Percentiles rank a stretch among this genome's conserved stretches.
Conservation (phyloP, 2,329 filamentous ascomycete genomes). For the Cladosporium sp. region DNA sequence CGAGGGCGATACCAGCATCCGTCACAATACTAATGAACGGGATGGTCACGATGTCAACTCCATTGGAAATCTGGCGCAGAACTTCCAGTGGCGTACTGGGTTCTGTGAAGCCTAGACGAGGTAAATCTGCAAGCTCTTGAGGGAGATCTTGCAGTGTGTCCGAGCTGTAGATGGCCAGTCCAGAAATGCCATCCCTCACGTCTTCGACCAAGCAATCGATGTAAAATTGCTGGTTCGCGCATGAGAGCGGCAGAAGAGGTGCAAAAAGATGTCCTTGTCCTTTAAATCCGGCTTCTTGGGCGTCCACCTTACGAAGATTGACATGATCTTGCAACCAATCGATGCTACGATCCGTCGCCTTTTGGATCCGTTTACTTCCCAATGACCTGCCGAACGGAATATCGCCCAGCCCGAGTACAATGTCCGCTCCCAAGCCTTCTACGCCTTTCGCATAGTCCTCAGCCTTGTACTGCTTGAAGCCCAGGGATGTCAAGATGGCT, state of each 20-base stretch:
- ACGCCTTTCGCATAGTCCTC: constrained; percentile 66
- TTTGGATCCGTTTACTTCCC: constrained; percentile 63
- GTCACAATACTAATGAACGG: constrained; percentile 71
- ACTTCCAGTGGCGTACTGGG: constrained; percentile 70
- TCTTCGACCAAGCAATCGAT: constrained; percentile 68
- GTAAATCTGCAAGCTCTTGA: constrained; percentile 56
- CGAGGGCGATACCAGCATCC: constrained; percentile 79
- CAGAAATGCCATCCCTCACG: constrained; percentile 54
- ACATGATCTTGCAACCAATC: constrained; percentile 72
- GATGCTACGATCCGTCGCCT: constrained; percentile 83
- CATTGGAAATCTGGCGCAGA: constrained; percentile 69
- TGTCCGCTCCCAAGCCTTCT: constrained; percentile 68
- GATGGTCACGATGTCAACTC: constrained; percentile 74
- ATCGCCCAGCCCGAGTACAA: constrained; percentile 75
- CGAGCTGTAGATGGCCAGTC: constrained; percentile 74
- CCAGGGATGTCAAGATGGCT: constrained; percentile 79
- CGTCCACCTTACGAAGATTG: constrained; percentile 16
- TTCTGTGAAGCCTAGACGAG: constrained; percentile 69
- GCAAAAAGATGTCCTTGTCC: constrained; percentile 52
- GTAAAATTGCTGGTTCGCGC: constrained; percentile 74
- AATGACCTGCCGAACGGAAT: constrained; percentile 52
- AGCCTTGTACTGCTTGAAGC: constrained; percentile 68
- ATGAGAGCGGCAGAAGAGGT: constrained; percentile 68
- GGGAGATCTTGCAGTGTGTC: constrained; percentile 66
- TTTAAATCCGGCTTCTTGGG: constrained; percentile 27